Conservation (phyloP, 495 filamentous ascomycete species). For the Tuber indicum region DNA sequence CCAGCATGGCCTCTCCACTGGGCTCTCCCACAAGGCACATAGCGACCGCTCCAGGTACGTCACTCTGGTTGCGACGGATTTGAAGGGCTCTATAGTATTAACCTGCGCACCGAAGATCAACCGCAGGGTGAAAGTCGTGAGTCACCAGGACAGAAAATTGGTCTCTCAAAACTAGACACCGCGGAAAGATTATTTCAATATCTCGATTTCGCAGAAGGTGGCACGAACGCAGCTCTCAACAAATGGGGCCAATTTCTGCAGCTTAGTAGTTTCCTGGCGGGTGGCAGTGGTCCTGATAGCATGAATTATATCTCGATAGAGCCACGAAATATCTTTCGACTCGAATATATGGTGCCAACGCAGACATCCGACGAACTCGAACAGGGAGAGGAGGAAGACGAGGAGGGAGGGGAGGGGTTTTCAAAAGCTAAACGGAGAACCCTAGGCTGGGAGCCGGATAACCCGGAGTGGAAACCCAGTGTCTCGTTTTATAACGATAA, state of each 20-base stretch:
- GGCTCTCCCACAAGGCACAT: neutral
- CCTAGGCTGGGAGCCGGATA: neutral
- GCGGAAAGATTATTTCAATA: neutral
- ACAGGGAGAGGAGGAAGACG: neutral
- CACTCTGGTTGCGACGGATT: neutral
- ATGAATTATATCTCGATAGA: neutral
- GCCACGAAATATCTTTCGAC: neutral
- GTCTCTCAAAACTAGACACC: neutral
- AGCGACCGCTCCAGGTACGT: neutral
- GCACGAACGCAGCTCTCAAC: neutral
- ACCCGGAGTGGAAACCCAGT: neutral
- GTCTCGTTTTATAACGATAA: neutral
- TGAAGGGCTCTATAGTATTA: neutral
- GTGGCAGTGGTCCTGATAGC: neutral
- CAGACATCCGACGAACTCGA: neutral
- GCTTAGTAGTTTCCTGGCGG: neutral
- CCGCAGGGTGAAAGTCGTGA: no score
- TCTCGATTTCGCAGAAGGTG: conserved; percentile 2
- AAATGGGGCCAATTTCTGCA: neutral
- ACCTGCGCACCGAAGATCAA: neutral
- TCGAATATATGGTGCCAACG: neutral
- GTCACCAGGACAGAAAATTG: neutral
- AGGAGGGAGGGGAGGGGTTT: neutral
- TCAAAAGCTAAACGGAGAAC: neutral
- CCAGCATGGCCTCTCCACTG: neutral